Evolutionary conservation across 2,329 filamentous ascomycete genomes (phyloP), one percentile per base, ranked within the genome.

Genomic region (Pezicula neosporulosa): DNA sequence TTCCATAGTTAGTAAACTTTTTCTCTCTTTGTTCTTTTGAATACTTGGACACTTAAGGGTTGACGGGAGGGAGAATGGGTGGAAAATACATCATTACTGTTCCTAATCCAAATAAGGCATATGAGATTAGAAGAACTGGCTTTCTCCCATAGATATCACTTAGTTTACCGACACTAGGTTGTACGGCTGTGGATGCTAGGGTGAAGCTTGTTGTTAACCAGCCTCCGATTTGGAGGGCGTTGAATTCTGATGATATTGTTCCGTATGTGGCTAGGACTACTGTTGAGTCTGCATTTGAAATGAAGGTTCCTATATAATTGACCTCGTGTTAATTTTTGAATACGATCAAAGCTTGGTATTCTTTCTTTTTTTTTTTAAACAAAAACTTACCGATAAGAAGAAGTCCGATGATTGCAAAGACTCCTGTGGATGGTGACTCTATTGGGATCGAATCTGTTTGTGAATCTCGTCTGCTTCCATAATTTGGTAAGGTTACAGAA

Each of bases 221-320:
- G 52, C 75, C 81, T 3, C 81, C 82, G 47, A 79, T 74, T 15
- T 73, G 74, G 4, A 86, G 62, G 33, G 74, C 72, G 48, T 77
- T 70, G 58, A 86, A 86, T 49, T 85, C 77, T 9, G 82, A 86
- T 0, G 81, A 77, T 48, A 86, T 83, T 3, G 72, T 72, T 1
- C 80, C 78, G 52, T 86, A 82, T 0, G 85, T 87, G 0, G 87
- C 85, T 30, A 90, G 69, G 0, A 90, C 76, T 0, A 90, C 70
- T 1, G 82, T 85, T 0, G 72, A 69, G 60, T 90, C 87, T 15
- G 80, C 78, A 49, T 85, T 83, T 6, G 80, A 78, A 12, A 87
- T 78, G 57, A 90, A 88, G 13, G 86, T 81, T 10, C 81, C 81
- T 74, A 41, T 9, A 37, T 24, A 42, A 24, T 21, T 21, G 12